Evolutionary conservation across 768 basidiomycete species (phyloP).

Genomic region (Sarcodon sp.): DNA sequence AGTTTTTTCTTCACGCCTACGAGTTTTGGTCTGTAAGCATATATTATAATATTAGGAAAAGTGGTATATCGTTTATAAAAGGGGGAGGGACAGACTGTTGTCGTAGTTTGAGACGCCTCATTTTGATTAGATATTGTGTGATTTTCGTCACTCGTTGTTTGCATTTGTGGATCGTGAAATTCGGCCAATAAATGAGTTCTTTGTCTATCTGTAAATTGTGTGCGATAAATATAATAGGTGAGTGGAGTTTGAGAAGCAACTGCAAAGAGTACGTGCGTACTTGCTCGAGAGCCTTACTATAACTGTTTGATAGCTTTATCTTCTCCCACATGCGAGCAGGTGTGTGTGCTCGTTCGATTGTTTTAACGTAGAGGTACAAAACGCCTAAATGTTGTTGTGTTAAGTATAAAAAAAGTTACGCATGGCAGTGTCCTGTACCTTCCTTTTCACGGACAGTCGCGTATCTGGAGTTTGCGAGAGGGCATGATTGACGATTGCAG

Average conservation of each 20-base stretch:
- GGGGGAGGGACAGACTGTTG: slow-evolving; percentile 50
- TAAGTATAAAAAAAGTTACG: slow-evolving; percentile 1
- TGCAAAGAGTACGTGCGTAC: slow-evolving; percentile 26
- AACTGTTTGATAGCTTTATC: slow-evolving; percentile 86
- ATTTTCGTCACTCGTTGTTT: slow-evolving; percentile 99
- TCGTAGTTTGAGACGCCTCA: slow-evolving; percentile 80
- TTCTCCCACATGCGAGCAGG: slow-evolving; percentile 98
- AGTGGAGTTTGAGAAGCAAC: neutral
- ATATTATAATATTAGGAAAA: neutral
- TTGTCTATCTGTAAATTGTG: slow-evolving; percentile 62
- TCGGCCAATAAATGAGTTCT: slow-evolving; percentile 97
- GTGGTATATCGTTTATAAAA: neutral
- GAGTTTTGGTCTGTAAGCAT: slow-evolving; percentile 62
- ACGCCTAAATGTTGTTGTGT: slow-evolving; percentile 33
- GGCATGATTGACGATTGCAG: slow-evolving; percentile 91
- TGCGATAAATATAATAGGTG: neutral
- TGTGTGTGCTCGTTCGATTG: slow-evolving; percentile 92
- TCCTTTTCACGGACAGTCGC: slow-evolving; percentile 97
- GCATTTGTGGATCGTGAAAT: slow-evolving; percentile 96
- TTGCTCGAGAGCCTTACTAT: slow-evolving; percentile 91
- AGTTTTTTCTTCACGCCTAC: slow-evolving; percentile 96
- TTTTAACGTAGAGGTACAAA: slow-evolving; percentile 92
- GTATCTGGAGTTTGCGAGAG: slow-evolving; percentile 94
- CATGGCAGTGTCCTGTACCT: slow-evolving; percentile 32
- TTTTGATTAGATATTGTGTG: slow-evolving; percentile 97